Base-by-base conservation (phyloP, 2,329 filamentous ascomycete genomes). In the Basipetospora chlamydospora region DNA sequence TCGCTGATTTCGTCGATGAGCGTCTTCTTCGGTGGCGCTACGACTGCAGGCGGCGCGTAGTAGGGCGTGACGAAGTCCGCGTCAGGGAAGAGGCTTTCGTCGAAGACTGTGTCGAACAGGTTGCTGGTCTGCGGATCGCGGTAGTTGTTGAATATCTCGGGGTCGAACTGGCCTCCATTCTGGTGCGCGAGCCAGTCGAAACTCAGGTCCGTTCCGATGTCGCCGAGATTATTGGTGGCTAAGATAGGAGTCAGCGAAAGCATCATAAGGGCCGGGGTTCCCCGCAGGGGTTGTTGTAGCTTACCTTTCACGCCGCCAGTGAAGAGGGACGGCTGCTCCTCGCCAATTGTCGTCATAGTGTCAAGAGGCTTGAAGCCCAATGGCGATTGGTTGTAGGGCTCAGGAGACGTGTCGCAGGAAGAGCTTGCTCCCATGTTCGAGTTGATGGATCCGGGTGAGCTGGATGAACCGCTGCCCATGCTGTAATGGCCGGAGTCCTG, bases 111-210 rank as follows among this genome's bases (percentile, higher is more conserved):
- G 49, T 61, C 77, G 45, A 66, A 63, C 13, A 93, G 59, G 11
- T 93, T 69, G 38, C 79, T 88, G 39, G 85, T 81, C 49, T 93
- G 84, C 1, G 85, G 77, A 50, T 98, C 90, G 36, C 90, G 78
- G 58, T 95, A 96, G 47, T 86, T 83, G 37, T 81, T 83, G 54
- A 95, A 96, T 4, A 96, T 66, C 38, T 90, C 77, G 0, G 90
- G 88, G 43, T 96, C 87, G 49, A 96, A 95, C 44, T 81, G 76
- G 39, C 83, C 83, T 39, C 79, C 78, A 48, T 86, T 88, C 53
- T 92, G 82, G 47, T 80, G 77, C 26, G 77, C 70, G 34, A 90
- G 64, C 73, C 80, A 87, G 52, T 83, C 78, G 47, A 85, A 66
- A 46, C 72, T 71, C 37, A 71, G 45, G 18, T 58, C 54, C 3